phyloP scores from a whole-genome alignment of 345 rosid genomes.

The sweet orange (Citrus sinensis) region DVS_A1.0 CM039168.1:28752501-28753000 shows the following conservation, averaged over 20 bases:
- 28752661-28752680: slow-evolving; percentile 29
- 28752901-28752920: slow-evolving; percentile 24
- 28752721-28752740: slow-evolving; percentile 28
- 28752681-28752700: slow-evolving; percentile 20
- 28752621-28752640: slow-evolving; percentile 7
- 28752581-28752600: slow-evolving; percentile 8
- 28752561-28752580: slow-evolving; percentile 37
- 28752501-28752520: slow-evolving; percentile 47
- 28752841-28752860: slow-evolving; percentile 19
- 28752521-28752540: slow-evolving; percentile 32
- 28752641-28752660: slow-evolving; percentile 22
- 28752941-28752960: neutral
- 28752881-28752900: slow-evolving; percentile 12
- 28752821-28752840: neutral
- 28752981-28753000: neutral
- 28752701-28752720: slow-evolving; percentile 37
- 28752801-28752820: neutral
- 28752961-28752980: neutral
- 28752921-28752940: slow-evolving; percentile 22
- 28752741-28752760: slow-evolving; percentile 12
- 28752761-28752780: slow-evolving; percentile 46
- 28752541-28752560: slow-evolving; percentile 28
- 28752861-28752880: slow-evolving; percentile 28
- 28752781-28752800: slow-evolving; percentile 13
- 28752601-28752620: slow-evolving; percentile 20